Evolutionary conservation across 495 filamentous ascomycete species (phyloP).

Genomic region (Pyrenula massariospora): DNA sequence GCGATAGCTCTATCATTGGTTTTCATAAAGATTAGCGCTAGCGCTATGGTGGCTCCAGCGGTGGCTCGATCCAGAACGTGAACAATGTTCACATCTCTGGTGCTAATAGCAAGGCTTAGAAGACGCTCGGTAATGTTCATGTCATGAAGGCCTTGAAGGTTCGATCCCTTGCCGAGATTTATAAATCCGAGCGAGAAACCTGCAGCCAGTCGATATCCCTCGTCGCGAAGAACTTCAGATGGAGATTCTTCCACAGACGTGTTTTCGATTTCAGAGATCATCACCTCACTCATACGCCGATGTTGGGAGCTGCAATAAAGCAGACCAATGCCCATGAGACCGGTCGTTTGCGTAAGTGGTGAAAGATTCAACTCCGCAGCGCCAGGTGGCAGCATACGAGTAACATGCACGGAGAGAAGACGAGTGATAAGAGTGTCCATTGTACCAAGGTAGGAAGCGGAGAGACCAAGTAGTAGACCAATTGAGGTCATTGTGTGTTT

Average conservation of each 20-base stretch:
- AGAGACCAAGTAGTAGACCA: constrained; percentile 80
- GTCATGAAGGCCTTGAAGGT: constrained; percentile 80
- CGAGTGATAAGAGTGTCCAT: constrained; percentile 93
- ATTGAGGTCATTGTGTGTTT: constrained; percentile 99
- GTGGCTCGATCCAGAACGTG: constrained; percentile 89
- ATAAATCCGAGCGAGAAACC: constrained; percentile 92
- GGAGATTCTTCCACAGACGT: constrained; percentile 60
- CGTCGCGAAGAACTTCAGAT: constrained; percentile 67
- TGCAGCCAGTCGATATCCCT: constrained; percentile 88
- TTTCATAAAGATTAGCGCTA: constrained; percentile 97
- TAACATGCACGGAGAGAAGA: constrained; percentile 95
- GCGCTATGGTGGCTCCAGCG: constrained; percentile 75
- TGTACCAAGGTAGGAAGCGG: constrained; percentile 86
- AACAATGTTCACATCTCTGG: constrained; percentile 76
- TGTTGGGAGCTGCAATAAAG: constrained; percentile 94
- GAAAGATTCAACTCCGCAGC: constrained; percentile 91
- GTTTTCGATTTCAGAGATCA: constrained; percentile 93
- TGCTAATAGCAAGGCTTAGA: constrained; percentile 70
- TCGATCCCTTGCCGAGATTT: constrained; percentile 81
- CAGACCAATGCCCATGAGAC: constrained; percentile 93
- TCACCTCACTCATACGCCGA: constrained; percentile 95
- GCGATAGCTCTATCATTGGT: constrained; percentile 82
- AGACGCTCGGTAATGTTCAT: constrained; percentile 88
- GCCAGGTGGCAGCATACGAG: constrained; percentile 79
- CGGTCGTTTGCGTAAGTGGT: constrained; percentile 86